Base-by-base conservation (phyloP, 192 early-diverging fungal species). In the Geranomyces michiganensis region DNA sequence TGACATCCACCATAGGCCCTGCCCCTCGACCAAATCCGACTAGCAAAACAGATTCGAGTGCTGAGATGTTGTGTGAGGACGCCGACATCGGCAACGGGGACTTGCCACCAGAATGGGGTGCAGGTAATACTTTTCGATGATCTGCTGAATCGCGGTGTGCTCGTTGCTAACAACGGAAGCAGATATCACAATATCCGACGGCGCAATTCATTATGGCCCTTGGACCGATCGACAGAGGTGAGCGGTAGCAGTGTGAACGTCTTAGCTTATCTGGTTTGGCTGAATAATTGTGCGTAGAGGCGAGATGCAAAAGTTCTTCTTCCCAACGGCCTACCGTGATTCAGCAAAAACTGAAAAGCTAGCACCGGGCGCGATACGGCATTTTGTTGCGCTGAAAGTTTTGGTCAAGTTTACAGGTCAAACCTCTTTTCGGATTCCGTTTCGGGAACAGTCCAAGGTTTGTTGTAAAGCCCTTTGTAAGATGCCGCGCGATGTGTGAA, bases 221-320 rank as follows among this genome's bases (percentile, higher is more conserved):
- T 93, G 92, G 92, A 83, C 90, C 14, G 89, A 92, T 74, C 81
- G 90, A 26, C 92, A 93, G 62, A 78, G 91, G 84, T 85, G 70
- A 56, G 58, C 17, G 4, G 58, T 17, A 7, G 22, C 24, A 60
- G 31, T 60, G 4, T 8, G 7, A 7, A 53, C 12, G 10, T 47
- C 46, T 47, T 19, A 47, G 10, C 46, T 10, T 47, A 53, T 53
- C 51, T 15, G 4, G 19, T 53, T 53, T 6, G 5, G 36, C 3
- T 10, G 3, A 41, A 41, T 10, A 41, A 3, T 7, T 55, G 58
- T 17, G 31, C 17, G 27, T 22, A 88, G 86, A 31, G 49, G 77
- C 13, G 46, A 82, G 44, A 80, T 92, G 19, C 90, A 93, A 61
- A 81, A 80, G 47, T 92, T 87, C 72, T 90, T 90, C 51, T 93